These are phyloP conservation scores for Talaromyces sp. DNA, from an alignment of 2,329 filamentous ascomycete species.

Conservation along the genomic window DNA sequence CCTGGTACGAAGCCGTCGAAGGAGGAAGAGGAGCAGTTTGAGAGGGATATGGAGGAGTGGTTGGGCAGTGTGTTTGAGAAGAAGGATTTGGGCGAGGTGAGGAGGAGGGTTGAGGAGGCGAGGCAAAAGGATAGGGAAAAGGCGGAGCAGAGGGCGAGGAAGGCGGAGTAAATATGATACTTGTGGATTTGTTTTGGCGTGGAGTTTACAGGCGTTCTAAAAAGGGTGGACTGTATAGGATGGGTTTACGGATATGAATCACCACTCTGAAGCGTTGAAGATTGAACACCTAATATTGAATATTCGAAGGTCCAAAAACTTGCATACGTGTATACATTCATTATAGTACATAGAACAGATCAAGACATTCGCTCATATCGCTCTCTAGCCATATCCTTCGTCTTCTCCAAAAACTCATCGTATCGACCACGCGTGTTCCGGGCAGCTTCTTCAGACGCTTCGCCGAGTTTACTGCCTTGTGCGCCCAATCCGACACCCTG, in stretches of 20 bases:
- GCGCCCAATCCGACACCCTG: conserved; percentile 51
- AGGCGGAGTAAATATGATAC: not conserved
- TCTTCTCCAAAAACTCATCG: conserved; percentile 48
- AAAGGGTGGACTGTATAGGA: not conserved
- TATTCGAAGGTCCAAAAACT: not conserved
- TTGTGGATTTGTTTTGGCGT: not conserved
- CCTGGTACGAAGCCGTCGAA: conserved; percentile 30
- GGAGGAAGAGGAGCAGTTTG: conserved; percentile 52
- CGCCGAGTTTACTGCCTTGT: conserved; percentile 48
- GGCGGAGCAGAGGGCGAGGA: conserved; percentile 19
- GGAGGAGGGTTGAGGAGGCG: conserved; percentile 29
- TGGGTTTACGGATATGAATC: not conserved
- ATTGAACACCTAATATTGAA: not conserved
- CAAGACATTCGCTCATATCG: conserved; percentile 44
- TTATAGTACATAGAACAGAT: not conserved
- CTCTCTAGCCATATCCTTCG: conserved; percentile 46
- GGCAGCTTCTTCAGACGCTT: conserved; percentile 47
- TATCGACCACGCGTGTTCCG: conserved; percentile 48
- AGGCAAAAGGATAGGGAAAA: not conserved
- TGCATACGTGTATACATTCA: not conserved
- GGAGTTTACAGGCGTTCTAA: not conserved
- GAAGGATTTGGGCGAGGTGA: conserved; percentile 46
- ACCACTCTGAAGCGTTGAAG: conserved; percentile 4
- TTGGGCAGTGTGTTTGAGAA: conserved; percentile 47
- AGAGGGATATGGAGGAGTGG: conserved; percentile 55